These are phyloP conservation scores for Hanseniaspora thailandica DNA, from an alignment of 805 yeast genomes.

Conservation along the genomic window DNA sequence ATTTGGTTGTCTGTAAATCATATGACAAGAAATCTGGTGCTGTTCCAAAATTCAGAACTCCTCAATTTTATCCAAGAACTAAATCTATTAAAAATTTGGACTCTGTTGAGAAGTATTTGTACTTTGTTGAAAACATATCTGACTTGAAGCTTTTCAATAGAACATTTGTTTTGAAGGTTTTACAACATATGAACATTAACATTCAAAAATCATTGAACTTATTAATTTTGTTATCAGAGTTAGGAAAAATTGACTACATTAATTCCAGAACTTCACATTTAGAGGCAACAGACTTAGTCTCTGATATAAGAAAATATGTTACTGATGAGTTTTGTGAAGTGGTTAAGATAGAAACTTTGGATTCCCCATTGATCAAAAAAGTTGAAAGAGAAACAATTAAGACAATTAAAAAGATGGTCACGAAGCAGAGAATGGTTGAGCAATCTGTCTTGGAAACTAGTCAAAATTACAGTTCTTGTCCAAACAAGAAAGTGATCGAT, in stretches of 20 bases:
- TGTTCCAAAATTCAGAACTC: background rate
- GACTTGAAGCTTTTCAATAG: background rate
- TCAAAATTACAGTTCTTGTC: background rate
- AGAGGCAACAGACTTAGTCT: background rate
- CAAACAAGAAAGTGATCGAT: background rate
- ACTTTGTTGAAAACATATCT: background rate
- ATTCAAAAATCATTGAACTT: background rate
- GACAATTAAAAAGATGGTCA: background rate
- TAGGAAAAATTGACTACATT: background rate
- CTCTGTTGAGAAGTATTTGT: background rate
- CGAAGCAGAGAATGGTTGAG: background rate
- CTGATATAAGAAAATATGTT: background rate
- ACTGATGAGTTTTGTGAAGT: background rate
- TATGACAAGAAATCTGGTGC: background rate
- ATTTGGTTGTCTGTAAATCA: background rate
- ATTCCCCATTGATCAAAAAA: background rate
- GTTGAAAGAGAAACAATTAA: background rate
- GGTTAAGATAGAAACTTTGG: background rate
- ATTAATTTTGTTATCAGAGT: background rate
- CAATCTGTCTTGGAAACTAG: background rate
- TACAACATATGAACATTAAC: background rate
- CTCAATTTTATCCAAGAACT: background rate
- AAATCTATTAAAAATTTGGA: background rate
- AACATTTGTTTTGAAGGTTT: background rate
- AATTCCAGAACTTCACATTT: background rate